Percentiles rank a stretch among this genome's conserved stretches.
These are phyloP conservation scores for Cardamine chenopodiifolia DNA, from an alignment of 345 rosid genomes.

Conservation along the genomic window DNA sequence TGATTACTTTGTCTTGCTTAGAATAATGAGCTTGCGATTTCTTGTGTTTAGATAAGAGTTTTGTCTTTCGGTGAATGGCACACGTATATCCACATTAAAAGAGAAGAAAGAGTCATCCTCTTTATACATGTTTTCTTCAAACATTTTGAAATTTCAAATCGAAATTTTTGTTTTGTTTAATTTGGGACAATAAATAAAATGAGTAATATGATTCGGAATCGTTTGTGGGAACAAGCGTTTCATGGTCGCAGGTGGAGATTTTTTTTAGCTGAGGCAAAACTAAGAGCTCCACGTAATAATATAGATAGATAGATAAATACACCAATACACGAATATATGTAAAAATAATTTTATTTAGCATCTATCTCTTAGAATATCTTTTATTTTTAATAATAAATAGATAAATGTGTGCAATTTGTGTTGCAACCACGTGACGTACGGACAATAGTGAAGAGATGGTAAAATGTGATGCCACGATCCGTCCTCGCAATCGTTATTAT, in stretches of 20 bases:
- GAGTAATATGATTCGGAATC: conserved; percentile 39
- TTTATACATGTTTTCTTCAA: not conserved
- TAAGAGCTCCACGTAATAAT: conserved; percentile 14
- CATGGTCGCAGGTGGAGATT: conserved; percentile 9
- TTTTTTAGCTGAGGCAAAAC: conserved; percentile 17
- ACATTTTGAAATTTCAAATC: not conserved
- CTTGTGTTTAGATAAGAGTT: not conserved
- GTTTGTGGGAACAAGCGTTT: conserved; percentile 38
- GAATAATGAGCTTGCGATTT: not conserved
- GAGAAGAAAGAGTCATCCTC: not conserved
- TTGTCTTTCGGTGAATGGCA: not conserved
- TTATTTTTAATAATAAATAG: not conserved
- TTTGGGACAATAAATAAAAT: conserved; percentile 12
- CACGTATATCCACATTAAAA: not conserved
- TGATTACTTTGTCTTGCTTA: not conserved
- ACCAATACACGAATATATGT: not conserved
- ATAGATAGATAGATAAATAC: not conserved
- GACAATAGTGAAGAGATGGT: not conserved
- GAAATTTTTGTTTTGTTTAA: not conserved
- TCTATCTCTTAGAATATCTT: not conserved
- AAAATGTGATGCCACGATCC: conserved; percentile 29
- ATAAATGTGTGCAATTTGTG: not conserved
- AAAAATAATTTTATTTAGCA: not conserved
- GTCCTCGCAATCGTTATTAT: conserved; percentile 17
- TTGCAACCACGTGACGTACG: conserved; percentile 18